Percentiles rank a stretch among this genome's conserved stretches.
Conservation (phyloP, 106 monocot species). For the Dioscorea zingiberensis region DNA sequence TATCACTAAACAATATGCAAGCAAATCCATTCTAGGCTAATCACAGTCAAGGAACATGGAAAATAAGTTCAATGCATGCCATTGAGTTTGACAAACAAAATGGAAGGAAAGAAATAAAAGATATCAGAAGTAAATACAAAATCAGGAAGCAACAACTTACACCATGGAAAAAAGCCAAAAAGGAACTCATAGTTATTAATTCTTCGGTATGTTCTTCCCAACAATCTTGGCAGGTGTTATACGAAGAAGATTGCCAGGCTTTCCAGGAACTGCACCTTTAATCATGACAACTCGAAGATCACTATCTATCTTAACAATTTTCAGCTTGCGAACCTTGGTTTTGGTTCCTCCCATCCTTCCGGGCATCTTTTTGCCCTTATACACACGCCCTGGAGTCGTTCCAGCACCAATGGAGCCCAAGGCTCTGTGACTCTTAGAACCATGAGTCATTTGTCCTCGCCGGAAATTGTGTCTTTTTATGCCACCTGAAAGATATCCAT, state of each 20-base stretch:
- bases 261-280: constrained; percentile 91
- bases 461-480: constrained; percentile 90
- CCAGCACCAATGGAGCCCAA: constrained; percentile 95
- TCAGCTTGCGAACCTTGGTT: constrained; percentile 83
- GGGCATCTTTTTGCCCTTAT: constrained; percentile 98
- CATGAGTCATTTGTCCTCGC: constrained; percentile 86
- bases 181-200: constrained; percentile 19
- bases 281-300: constrained; percentile 81
- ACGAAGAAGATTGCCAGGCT: constrained; percentile 90
- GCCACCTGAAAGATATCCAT: constrained; percentile 45
- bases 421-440: constrained; percentile 73
- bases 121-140: no score
- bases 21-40: no score
- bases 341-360: constrained; percentile 93
- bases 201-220: constrained; percentile 97
- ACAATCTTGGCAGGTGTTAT: constrained; percentile 90
- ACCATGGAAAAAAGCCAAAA: not conserved
- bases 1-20: no score
- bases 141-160: no score
- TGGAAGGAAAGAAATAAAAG: no score
- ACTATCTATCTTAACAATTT: constrained; percentile 81
- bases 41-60: no score
- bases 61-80: no score
- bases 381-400: constrained; percentile 89
- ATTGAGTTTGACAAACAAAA: no score